phyloP scores from a whole-genome alignment of 23 red algal genomes.

The Gracilaria domingensis region DNA sequence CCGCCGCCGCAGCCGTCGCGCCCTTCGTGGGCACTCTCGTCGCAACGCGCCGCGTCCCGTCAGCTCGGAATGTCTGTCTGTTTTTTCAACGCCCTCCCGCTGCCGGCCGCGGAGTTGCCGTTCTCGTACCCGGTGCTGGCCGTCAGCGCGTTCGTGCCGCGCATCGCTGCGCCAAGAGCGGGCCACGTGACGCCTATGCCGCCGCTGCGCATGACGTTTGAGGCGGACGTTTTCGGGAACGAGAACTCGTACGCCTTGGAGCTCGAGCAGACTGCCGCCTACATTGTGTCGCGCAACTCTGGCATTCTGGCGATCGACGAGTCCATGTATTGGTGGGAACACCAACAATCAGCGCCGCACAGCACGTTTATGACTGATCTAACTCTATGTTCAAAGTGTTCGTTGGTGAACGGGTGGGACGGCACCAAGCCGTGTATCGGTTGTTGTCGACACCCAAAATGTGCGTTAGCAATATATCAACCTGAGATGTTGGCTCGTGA shows the following conservation, averaged over 20 bases:
- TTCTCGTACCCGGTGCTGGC: neutral
- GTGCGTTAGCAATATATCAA: neutral
- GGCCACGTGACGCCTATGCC: neutral
- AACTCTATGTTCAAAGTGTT: slow-evolving; percentile 3
- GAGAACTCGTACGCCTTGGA: slow-evolving; percentile 78
- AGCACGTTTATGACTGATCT: no score
- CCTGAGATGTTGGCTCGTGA: neutral
- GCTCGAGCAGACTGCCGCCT: slow-evolving; percentile 78
- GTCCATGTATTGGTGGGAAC: slow-evolving; percentile 90
- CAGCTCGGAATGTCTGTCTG: neutral
- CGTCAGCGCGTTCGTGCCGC: neutral
- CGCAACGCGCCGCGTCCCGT: neutral
- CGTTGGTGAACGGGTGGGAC: neutral
- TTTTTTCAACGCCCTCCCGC: neutral
- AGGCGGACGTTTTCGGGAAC: slow-evolving; percentile 73
- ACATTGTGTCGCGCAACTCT: slow-evolving; percentile 69
- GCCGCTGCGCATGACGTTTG: slow-evolving; percentile 60
- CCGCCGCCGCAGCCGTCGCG: neutral
- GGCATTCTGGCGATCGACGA: slow-evolving; percentile 97
- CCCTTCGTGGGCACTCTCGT: no score
- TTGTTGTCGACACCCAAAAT: neutral
- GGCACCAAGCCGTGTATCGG: neutral
- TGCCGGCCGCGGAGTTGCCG: neutral
- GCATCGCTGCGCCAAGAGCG: neutral
- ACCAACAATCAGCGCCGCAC: slow-evolving; percentile 85